Evolutionary conservation across 2,329 filamentous ascomycete species (phyloP), one percentile per base, ranked within the genome.

Genomic region (Cercospora sp.): DNA sequence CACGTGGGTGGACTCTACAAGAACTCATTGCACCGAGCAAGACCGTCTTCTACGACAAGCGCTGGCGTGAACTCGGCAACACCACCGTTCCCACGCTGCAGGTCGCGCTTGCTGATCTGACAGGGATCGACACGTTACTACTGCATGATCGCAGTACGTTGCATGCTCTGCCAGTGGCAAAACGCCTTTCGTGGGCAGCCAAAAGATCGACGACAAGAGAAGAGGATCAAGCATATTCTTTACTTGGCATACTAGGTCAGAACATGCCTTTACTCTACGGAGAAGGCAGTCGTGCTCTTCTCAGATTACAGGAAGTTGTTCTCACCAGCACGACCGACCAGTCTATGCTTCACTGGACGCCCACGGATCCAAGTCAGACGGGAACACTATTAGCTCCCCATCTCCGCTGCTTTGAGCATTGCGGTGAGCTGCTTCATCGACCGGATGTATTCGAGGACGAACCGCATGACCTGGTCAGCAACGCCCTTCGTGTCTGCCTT

Each of bases 1-100:
- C 51, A 8, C 30, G 72, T 20, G 67, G 71, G 18, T 73, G 71
- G 70, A 75, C 73, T 4, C 61, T 75, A 16, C 73, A 74, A 63
- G 73, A 75, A 39, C 65, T 74, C 7, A 67, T 75, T 13, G 73
- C 72, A 7, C 73, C 73, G 1, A 26, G 20, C 4, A 36, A 64
- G 5, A 65, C 72, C 1, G 39, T 57, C 5, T 74, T 75, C 62
- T 74, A 69, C 65, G 61, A 69, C 57, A 33, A 16, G 7, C 12
- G 23, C 12, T 71, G 67, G 69, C 61, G 28, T 16, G 45, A 55
- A 3, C 30, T 63, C 3, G 61, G 61, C 16, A 31, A 63, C 10
- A 53, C 61, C 12, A 30, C 45, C 30, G 33, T 57, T 1, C 30
- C 45, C 5, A 55, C 42, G 31, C 33, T 63, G 10, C 45, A 57